Evolutionary conservation across 768 basidiomycete genomes (phyloP).

Genomic region (Trametes meyenii): DNA sequence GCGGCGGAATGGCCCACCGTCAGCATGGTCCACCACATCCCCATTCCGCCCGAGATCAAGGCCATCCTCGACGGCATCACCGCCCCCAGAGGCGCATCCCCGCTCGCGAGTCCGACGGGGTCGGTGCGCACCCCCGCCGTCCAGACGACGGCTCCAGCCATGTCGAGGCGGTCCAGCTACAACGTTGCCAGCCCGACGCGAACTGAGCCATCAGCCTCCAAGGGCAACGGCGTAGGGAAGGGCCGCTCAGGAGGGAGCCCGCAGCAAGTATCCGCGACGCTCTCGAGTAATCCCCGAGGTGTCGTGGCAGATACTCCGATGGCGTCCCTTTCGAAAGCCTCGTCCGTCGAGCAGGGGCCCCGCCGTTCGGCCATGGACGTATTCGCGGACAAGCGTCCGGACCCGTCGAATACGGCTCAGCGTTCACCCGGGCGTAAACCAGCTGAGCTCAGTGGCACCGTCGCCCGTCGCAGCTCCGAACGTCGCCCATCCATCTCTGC

Average conservation of each 20-base stretch:
- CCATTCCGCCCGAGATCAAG: constrained; percentile 75
- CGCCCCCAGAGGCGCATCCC: constrained; percentile 38
- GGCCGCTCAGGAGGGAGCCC: constrained; percentile 59
- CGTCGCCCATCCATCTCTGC: constrained; percentile 50
- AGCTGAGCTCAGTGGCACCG: constrained; percentile 54
- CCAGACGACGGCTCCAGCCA: constrained; percentile 27
- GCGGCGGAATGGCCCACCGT: constrained; percentile 83
- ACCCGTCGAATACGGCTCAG: constrained; percentile 53
- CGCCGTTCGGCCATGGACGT: constrained; percentile 50
- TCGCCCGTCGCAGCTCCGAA: constrained; percentile 50
- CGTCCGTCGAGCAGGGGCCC: constrained; percentile 48
- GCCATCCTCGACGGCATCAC: constrained; percentile 56
- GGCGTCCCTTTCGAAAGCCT: constrained; percentile 43
- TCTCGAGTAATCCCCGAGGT: constrained; percentile 46
- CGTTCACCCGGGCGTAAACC: constrained; percentile 61
- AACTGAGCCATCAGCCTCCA: constrained; percentile 23
- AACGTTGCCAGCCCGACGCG: constrained; percentile 27
- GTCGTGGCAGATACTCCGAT: constrained; percentile 42
- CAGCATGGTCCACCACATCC: constrained; percentile 70
- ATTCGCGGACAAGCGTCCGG: constrained; percentile 52
- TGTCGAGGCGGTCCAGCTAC: constrained; percentile 29
- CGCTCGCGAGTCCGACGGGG: constrained; percentile 19
- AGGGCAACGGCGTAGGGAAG: constrained; percentile 37
- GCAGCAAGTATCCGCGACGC: constrained; percentile 43
- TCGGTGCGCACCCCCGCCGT: constrained; percentile 20